A percentile compares a stretch with the other conserved stretches of the same genome.
These are phyloP conservation scores for Volvariella volvacea DNA, from an alignment of 1,284 basidiomycete species.

Conservation along the genomic window DNA sequence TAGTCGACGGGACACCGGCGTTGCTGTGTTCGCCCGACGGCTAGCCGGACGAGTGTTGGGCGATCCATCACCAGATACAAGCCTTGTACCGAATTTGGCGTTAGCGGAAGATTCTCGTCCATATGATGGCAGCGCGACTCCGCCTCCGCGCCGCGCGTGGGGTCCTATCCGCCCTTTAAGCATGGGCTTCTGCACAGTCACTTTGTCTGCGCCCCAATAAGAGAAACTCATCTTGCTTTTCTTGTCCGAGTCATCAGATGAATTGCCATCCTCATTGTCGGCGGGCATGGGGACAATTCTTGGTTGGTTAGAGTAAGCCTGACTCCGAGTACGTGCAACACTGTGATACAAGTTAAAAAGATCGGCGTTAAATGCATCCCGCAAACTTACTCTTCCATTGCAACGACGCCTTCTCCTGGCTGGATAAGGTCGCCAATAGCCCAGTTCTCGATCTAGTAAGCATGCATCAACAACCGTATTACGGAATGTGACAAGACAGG, in stretches of 20 bases:
- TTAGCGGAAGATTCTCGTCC: conserved; percentile 76
- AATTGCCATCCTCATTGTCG: conserved; percentile 46
- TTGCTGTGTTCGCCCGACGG: conserved; percentile 47
- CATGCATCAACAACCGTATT: conserved; percentile 5
- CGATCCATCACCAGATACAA: conserved; percentile 50
- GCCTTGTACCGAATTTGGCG: conserved; percentile 75
- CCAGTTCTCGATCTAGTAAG: conserved; percentile 81
- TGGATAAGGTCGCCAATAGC: conserved; percentile 69
- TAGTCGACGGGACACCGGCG: conserved; percentile 42
- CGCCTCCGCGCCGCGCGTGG: conserved; percentile 33
- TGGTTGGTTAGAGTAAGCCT: conserved; percentile 55
- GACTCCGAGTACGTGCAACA: conserved; percentile 60
- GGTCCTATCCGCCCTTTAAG: conserved; percentile 43
- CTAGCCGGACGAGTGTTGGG: conserved; percentile 51
- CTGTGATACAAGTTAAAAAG: no score
- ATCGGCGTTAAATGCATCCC: conserved; percentile 3
- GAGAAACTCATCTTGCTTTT: conserved; percentile 91
- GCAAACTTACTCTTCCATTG: conserved; percentile 78
- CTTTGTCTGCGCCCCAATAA: conserved; percentile 84
- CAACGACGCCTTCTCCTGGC: conserved; percentile 66
- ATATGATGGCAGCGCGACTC: conserved; percentile 49
- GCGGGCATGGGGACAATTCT: conserved; percentile 67
- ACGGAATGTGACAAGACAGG: neutral
- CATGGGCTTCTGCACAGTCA: conserved; percentile 74
- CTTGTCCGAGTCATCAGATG: conserved; percentile 78